A percentile compares a stretch with the other conserved stretches of the same genome.
Evolutionary conservation across 495 filamentous ascomycete genomes (phyloP).

Genomic region (Paragyromitra xinjiangensis): DNA sequence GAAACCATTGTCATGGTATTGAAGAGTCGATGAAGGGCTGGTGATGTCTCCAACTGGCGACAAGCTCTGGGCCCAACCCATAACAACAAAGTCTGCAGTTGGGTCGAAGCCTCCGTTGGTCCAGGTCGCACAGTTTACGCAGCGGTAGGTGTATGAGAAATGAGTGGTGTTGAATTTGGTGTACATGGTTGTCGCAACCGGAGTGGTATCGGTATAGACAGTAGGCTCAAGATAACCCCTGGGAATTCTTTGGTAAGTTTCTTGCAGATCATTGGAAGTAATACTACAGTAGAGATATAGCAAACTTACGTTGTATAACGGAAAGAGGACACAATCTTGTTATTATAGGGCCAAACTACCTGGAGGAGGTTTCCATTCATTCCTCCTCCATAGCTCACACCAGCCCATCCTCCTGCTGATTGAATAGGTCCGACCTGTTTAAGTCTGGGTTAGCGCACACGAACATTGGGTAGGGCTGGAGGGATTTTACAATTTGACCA

Average conservation of each 20-base stretch:
- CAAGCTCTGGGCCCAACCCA: constrained; percentile 60
- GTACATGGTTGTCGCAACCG: constrained; percentile 66
- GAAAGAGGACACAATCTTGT: constrained; percentile 58
- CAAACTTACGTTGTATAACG: constrained; percentile 57
- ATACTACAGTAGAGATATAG: neutral
- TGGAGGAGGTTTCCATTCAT: constrained; percentile 61
- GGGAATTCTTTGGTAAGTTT: constrained; percentile 3
- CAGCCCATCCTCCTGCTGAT: neutral
- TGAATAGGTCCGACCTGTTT: neutral
- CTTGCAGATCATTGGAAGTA: neutral
- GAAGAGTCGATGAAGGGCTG: constrained; percentile 58
- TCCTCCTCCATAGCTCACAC: constrained; percentile 47
- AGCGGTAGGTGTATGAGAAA: constrained; percentile 70
- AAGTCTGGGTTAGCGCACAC: neutral
- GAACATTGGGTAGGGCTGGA: neutral
- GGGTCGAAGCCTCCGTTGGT: constrained; percentile 63
- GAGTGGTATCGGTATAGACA: constrained; percentile 66
- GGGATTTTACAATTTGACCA: constrained; percentile 57
- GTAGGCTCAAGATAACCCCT: constrained; percentile 67
- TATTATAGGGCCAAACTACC: constrained; percentile 59
- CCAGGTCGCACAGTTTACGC: constrained; percentile 70
- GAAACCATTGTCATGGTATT: constrained; percentile 62
- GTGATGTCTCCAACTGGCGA: constrained; percentile 55
- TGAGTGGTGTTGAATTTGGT: constrained; percentile 64
- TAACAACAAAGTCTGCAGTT: constrained; percentile 60